A percentile compares a stretch with the other conserved stretches of the same genome.
Evolutionary conservation across 73 alveolate species (phyloP).

Genomic region (Blepharisma stoltei): DNA sequence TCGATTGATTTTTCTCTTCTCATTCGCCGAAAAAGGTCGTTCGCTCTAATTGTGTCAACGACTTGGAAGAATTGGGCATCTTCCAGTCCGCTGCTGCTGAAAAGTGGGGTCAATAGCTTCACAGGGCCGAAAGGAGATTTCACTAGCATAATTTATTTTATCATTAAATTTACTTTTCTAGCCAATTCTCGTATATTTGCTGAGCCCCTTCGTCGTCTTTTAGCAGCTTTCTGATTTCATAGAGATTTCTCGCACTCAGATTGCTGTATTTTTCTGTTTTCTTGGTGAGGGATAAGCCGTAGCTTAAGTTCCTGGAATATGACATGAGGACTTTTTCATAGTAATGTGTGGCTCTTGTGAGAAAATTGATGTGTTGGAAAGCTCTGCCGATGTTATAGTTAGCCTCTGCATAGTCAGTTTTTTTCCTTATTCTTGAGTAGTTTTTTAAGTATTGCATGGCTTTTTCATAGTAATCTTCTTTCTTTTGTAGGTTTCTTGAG

Average conservation of each 20-base stretch:
- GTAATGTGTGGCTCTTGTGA: background rate
- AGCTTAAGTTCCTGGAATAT: background rate
- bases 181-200: background rate
- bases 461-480: constrained; percentile 13
- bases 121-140: background rate
- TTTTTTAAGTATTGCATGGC: background rate
- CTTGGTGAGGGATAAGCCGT: background rate
- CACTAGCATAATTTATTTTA: background rate
- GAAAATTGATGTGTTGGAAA: background rate
- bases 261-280: background rate
- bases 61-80: background rate
- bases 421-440: background rate
- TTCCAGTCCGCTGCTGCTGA: background rate
- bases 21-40: background rate
- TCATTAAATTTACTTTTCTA: background rate
- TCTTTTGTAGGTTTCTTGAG: background rate
- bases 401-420: constrained; percentile 1
- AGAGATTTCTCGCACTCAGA: background rate
- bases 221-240: background rate
- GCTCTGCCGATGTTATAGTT: constrained; percentile 12
- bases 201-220: constrained; percentile 16
- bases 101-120: background rate
- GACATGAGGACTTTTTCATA: constrained; percentile 2
- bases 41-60: background rate
- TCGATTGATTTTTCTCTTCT: constrained; percentile 15